A percentile compares a stretch with the other conserved stretches of the same genome.
Conservation (phyloP, 345 rosid genomes). For the Eucalyptus paniculata region DNA sequence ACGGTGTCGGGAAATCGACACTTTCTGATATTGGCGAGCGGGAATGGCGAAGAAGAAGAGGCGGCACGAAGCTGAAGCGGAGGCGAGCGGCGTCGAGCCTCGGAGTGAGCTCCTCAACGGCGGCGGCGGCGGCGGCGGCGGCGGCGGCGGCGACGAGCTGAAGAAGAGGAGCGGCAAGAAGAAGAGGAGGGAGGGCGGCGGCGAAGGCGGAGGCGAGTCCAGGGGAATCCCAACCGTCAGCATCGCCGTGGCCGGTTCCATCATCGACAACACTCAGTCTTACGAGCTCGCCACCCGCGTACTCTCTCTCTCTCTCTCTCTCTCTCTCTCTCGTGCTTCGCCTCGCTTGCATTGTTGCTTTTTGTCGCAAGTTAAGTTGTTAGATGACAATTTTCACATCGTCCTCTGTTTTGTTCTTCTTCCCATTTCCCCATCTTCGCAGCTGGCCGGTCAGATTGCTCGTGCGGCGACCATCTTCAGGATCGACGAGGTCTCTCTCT, state of each 20-base stretch:
- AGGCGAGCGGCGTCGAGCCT: background rate
- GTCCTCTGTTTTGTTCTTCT: background rate
- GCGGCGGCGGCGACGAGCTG: background rate
- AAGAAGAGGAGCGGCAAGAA: background rate
- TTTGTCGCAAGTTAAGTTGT: background rate
- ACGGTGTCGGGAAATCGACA: background rate
- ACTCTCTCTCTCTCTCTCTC: background rate
- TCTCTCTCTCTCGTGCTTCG: background rate
- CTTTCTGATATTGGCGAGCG: background rate
- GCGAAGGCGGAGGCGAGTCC: background rate
- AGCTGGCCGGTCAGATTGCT: conserved; percentile 93
- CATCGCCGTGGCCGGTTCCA: conserved; percentile 89
- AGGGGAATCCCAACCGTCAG: conserved; percentile 48
- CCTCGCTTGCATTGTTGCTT: background rate
- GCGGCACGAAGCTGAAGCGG: conserved; percentile 2
- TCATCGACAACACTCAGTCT: conserved; percentile 89
- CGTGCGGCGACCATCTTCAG: conserved; percentile 87
- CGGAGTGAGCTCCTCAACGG: conserved; percentile 1
- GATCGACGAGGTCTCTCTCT: conserved; percentile 62
- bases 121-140: conserved; percentile 1
- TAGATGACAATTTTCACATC: background rate
- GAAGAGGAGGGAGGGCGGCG: conserved; percentile 9
- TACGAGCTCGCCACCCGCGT: conserved; percentile 93
- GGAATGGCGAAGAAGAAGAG: conserved; percentile 62
- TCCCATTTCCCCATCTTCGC: background rate